Conservation (phyloP, 495 filamentous ascomycete genomes). For the Usnea hakonensis region DNA sequence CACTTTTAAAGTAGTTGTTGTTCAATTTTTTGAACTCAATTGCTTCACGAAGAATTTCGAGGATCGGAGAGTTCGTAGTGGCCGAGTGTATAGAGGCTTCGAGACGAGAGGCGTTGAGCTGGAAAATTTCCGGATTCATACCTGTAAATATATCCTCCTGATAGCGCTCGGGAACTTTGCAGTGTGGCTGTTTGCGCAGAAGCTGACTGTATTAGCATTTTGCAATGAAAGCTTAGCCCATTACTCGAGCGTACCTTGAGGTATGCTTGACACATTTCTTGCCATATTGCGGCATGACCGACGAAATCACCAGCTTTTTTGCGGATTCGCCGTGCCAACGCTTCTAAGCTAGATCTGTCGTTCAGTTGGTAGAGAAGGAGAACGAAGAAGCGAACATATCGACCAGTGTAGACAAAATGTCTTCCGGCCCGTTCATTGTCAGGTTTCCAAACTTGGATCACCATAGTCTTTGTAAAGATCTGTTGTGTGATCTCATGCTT, state of each 20-base stretch:
- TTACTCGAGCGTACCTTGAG: slow-evolving; percentile 39
- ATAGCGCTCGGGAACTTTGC: slow-evolving; percentile 53
- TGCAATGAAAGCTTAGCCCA: not conserved
- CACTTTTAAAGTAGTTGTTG: slow-evolving; percentile 76
- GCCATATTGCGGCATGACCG: slow-evolving; percentile 79
- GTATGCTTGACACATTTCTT: slow-evolving; percentile 66
- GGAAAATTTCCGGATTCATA: slow-evolving; percentile 75
- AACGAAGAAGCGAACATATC: slow-evolving; percentile 78
- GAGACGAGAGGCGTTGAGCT: slow-evolving; percentile 47
- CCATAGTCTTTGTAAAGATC: slow-evolving; percentile 93
- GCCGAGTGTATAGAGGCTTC: slow-evolving; percentile 44
- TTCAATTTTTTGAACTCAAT: slow-evolving; percentile 89
- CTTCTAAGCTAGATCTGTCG: slow-evolving; percentile 73
- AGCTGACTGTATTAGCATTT: slow-evolving; percentile 34
- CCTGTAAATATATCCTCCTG: slow-evolving; percentile 76
- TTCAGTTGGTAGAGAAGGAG: slow-evolving; percentile 64
- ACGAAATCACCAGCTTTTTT: slow-evolving; percentile 78
- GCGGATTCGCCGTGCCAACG: slow-evolving; percentile 70
- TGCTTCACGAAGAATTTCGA: slow-evolving; percentile 75
- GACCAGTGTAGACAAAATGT: slow-evolving; percentile 88
- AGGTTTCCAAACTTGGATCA: slow-evolving; percentile 91
- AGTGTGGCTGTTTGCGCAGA: slow-evolving; percentile 52
- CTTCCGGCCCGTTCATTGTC: slow-evolving; percentile 84
- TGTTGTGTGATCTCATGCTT: slow-evolving; percentile 72
- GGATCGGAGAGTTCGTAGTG: slow-evolving; percentile 33